phyloP scores from a whole-genome alignment of 2,329 filamentous ascomycete species.

The Zymoseptoria ardabiliae region DNA sequence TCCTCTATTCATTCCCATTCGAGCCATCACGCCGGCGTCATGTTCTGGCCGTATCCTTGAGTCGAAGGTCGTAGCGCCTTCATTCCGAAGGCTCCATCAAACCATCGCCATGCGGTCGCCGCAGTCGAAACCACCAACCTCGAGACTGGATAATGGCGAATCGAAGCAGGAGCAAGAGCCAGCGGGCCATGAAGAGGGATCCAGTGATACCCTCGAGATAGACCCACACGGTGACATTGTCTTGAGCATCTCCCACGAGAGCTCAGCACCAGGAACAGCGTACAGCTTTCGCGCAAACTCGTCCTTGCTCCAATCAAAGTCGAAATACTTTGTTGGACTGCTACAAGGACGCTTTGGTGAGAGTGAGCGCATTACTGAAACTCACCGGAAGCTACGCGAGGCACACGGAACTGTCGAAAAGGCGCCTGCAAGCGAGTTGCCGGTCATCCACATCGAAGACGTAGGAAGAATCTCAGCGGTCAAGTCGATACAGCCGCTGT shows the following conservation, averaged over 20 bases:
- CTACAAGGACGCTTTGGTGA: constrained; percentile 59
- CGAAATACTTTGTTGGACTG: constrained; percentile 63
- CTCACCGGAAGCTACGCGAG: constrained; percentile 45
- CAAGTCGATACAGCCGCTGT: constrained; percentile 44
- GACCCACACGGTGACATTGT: constrained; percentile 56
- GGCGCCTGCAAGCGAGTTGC: constrained; percentile 46
- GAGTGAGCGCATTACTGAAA: constrained; percentile 47
- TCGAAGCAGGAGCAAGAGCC: background rate
- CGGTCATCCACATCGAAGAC: constrained; percentile 56
- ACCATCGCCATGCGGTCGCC: background rate
- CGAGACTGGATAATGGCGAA: background rate
- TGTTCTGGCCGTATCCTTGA: constrained; percentile 48
- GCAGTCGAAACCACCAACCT: background rate
- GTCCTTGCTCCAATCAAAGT: constrained; percentile 50
- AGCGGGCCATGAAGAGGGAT: background rate
- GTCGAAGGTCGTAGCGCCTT: constrained; percentile 9
- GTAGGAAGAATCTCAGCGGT: constrained; percentile 63
- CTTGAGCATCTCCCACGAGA: constrained; percentile 59
- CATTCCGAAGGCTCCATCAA: constrained; percentile 1
- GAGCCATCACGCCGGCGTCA: constrained; percentile 20
- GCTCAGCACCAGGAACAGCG: constrained; percentile 43
- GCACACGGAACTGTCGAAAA: constrained; percentile 40
- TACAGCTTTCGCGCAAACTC: constrained; percentile 59
- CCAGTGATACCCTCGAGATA: constrained; percentile 42
- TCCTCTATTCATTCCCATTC: background rate